Conservation (phyloP, 2,329 filamentous ascomycete genomes). For the Kalmusia sp. region DNA sequence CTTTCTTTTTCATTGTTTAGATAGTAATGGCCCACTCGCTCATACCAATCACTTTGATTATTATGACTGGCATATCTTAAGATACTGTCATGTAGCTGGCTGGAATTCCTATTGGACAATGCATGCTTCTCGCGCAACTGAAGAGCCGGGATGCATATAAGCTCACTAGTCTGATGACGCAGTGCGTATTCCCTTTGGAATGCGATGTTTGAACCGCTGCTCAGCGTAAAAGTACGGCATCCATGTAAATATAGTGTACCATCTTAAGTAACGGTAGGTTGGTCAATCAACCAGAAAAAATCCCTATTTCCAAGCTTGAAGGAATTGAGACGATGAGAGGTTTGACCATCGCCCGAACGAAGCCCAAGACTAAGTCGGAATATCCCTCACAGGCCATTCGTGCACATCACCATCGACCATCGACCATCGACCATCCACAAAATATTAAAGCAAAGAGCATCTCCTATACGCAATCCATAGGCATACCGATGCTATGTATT, state of each 20-base stretch:
- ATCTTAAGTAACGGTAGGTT: not conserved
- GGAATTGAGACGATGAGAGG: not conserved
- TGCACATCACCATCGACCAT: not conserved
- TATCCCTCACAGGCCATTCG: not conserved
- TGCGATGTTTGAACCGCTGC: not conserved
- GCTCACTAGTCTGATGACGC: too few relatives aligned
- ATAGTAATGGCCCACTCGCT: not conserved
- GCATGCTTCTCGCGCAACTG: not conserved
- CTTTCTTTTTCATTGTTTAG: not conserved
- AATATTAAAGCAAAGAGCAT: not conserved
- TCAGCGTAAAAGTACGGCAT: not conserved
- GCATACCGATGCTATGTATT: not conserved
- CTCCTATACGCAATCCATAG: not conserved
- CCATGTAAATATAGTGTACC: not conserved
- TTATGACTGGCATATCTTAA: not conserved
- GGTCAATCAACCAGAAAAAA: not conserved
- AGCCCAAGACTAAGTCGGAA: not conserved
- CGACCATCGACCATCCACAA: not conserved
- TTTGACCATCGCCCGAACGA: not conserved
- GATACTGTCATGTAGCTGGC: not conserved
- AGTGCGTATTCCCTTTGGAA: not conserved
- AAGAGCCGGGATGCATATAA: not conserved
- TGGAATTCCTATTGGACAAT: not conserved
- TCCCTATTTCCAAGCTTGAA: not conserved
- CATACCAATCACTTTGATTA: not conserved